phyloP scores from a whole-genome alignment of 768 basidiomycete species.

The Phanerochaete carnosa region DNA sequence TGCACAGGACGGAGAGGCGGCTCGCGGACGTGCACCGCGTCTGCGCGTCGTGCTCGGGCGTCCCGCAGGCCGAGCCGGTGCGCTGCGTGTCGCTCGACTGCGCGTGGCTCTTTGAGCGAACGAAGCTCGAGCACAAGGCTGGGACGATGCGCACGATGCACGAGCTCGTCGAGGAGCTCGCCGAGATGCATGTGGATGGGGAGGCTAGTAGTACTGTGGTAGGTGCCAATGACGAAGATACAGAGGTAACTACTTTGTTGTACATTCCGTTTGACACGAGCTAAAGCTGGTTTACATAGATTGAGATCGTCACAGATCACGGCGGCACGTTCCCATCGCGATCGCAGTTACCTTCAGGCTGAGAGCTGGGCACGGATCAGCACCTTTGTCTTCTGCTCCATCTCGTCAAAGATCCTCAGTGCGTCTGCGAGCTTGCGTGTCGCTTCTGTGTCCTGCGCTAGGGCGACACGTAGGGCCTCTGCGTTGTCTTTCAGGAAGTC shows the following conservation, averaged over 20 bases:
- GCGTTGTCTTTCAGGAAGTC: slow-evolving; percentile 37
- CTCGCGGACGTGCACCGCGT: slow-evolving; percentile 58
- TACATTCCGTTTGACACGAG: background rate
- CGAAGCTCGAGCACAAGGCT: slow-evolving; percentile 46
- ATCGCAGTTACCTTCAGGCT: background rate
- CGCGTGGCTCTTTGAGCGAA: slow-evolving; percentile 73
- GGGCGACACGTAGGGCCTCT: slow-evolving; percentile 31
- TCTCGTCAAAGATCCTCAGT: slow-evolving; percentile 39
- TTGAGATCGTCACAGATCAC: background rate
- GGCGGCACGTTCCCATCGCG: background rate
- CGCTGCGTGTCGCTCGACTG: slow-evolving; percentile 87
- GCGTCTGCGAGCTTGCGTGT: slow-evolving; percentile 44
- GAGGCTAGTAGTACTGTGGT: background rate
- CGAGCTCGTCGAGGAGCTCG: slow-evolving; percentile 33
- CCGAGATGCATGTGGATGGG: background rate
- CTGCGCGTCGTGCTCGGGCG: slow-evolving; percentile 68
- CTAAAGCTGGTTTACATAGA: background rate
- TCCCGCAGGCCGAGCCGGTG: slow-evolving; percentile 53
- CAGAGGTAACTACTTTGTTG: background rate
- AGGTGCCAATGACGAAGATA: background rate
- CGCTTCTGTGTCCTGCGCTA: slow-evolving; percentile 36
- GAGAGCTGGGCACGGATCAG: slow-evolving; percentile 19
- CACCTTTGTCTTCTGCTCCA: slow-evolving; percentile 39
- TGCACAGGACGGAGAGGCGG: slow-evolving; percentile 52
- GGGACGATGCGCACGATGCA: slow-evolving; percentile 29